Evolutionary conservation across 345 rosid genomes (phyloP).

Genomic region (Bruguiera sexangula): DNA sequence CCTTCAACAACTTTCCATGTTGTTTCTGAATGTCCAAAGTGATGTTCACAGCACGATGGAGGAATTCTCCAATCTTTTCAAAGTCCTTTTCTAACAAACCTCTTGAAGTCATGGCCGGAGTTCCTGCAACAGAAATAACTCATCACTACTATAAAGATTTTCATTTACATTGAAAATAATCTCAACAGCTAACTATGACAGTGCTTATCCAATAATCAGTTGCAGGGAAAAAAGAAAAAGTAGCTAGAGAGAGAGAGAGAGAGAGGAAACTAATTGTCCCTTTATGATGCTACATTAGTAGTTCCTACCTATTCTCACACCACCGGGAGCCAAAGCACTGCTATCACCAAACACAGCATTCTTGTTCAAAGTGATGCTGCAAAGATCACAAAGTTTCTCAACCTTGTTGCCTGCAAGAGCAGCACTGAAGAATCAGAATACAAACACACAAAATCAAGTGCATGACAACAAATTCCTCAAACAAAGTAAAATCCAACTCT

Average conservation of each 20-base stretch:
- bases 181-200: too few relatives aligned
- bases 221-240: too few relatives aligned
- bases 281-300: background rate
- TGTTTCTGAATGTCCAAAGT: slow-evolving; percentile 84
- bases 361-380: slow-evolving; percentile 96
- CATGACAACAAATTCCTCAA: background rate
- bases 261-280: too few relatives aligned
- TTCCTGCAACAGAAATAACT: slow-evolving; percentile 39
- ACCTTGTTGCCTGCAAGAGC: slow-evolving; percentile 85
- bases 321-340: slow-evolving; percentile 99
- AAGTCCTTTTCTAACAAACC: slow-evolving; percentile 97
- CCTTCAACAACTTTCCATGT: slow-evolving; percentile 67
- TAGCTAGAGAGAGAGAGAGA: too few relatives aligned
- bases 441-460: slow-evolving; percentile 1
- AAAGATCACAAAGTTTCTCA: slow-evolving; percentile 93
- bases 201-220: too few relatives aligned
- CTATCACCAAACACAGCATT: slow-evolving; percentile 99
- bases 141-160: background rate
- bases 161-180: background rate
- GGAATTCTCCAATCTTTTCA: slow-evolving; percentile 89
- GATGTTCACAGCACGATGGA: slow-evolving; percentile 76
- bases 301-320: slow-evolving; percentile 88
- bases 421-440: slow-evolving; percentile 1
- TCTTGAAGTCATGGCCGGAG: slow-evolving; percentile 99
- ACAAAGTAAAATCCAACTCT: background rate